These are phyloP conservation scores for Reutealis trisperma DNA, from an alignment of 345 rosid genomes.

Conservation along the genomic window DNA sequence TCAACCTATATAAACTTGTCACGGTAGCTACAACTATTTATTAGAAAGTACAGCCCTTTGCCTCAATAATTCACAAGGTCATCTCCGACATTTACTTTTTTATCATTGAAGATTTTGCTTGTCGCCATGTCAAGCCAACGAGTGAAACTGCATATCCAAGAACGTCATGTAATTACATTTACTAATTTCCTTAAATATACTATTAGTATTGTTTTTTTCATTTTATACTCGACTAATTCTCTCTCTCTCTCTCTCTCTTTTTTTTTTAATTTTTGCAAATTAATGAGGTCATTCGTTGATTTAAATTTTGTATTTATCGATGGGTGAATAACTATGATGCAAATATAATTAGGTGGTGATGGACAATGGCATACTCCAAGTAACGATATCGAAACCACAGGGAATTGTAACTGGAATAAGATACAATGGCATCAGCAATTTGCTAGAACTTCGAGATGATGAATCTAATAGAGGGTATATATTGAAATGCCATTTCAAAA, in stretches of 20 bases:
- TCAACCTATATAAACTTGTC: not conserved
- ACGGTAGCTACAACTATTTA: too few species aligned
- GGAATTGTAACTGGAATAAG: slow-evolving; percentile 31
- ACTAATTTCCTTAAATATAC: not conserved
- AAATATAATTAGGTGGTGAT: slow-evolving; percentile 31
- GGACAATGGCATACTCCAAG: slow-evolving; percentile 31
- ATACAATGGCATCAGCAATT: slow-evolving; percentile 26
- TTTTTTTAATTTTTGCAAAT: too few species aligned
- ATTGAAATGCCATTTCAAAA: not conserved
- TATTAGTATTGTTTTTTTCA: not conserved
- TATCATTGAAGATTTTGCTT: too few species aligned
- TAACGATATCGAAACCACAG: slow-evolving; percentile 31
- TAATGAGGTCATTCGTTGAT: too few species aligned
- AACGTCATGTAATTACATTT: slow-evolving; percentile 34
- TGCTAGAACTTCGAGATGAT: slow-evolving; percentile 26
- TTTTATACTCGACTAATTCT: too few species aligned
- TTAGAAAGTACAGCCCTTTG: too few species aligned
- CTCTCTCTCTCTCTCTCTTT: too few species aligned
- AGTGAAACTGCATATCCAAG: slow-evolving; percentile 33
- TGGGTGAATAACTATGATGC: not conserved
- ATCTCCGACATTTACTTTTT: not conserved
- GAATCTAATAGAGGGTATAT: slow-evolving; percentile 27
- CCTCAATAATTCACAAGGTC: too few species aligned
- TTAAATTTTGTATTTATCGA: too few species aligned
- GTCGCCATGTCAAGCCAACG: slow-evolving; percentile 27